Evolutionary conservation across 2,329 filamentous ascomycete genomes (phyloP).

Genomic region (Paracoccidioides brasiliensis): DNA sequence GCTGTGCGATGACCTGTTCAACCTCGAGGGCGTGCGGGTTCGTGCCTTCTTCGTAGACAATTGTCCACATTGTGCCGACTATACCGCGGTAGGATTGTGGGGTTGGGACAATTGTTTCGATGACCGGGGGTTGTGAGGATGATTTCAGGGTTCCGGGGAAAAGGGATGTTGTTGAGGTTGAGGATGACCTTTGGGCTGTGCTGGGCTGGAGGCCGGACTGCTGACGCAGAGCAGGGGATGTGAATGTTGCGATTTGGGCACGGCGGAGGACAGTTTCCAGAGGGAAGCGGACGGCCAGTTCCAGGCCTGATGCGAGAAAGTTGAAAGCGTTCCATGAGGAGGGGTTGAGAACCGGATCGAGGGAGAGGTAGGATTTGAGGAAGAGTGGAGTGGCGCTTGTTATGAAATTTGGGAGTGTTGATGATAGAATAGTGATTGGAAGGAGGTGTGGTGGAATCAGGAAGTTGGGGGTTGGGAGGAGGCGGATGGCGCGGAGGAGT

Average conservation of each 20-base stretch:
- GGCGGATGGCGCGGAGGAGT: slow-evolving; percentile 62
- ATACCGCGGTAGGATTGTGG: slow-evolving; percentile 70
- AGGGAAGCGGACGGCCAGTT: slow-evolving; percentile 76
- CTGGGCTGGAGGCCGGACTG: slow-evolving; percentile 14
- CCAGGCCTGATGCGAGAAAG: slow-evolving; percentile 65
- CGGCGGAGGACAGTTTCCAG: slow-evolving; percentile 84
- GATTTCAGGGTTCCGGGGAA: neutral
- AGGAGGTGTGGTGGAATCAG: slow-evolving; percentile 57
- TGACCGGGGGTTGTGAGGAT: slow-evolving; percentile 18
- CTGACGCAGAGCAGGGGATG: slow-evolving; percentile 38
- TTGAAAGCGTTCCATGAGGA: slow-evolving; percentile 69
- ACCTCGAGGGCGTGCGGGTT: slow-evolving; percentile 33
- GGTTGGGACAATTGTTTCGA: slow-evolving; percentile 66
- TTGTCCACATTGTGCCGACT: slow-evolving; percentile 79
- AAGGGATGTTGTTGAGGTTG: neutral
- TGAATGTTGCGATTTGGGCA: slow-evolving; percentile 65
- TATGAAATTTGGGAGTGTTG: slow-evolving; percentile 69
- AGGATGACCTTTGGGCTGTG: slow-evolving; percentile 15
- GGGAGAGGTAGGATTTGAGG: slow-evolving; percentile 67
- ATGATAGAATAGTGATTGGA: slow-evolving; percentile 75
- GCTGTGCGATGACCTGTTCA: slow-evolving; percentile 14
- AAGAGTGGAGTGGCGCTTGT: slow-evolving; percentile 72
- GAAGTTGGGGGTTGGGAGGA: slow-evolving; percentile 58
- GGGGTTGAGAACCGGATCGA: slow-evolving; percentile 72
- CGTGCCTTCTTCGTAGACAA: slow-evolving; percentile 68